Evolutionary conservation across 176 grass and related monocot genomes (phyloP).

Genomic region (Oryza australiensis): DNA sequence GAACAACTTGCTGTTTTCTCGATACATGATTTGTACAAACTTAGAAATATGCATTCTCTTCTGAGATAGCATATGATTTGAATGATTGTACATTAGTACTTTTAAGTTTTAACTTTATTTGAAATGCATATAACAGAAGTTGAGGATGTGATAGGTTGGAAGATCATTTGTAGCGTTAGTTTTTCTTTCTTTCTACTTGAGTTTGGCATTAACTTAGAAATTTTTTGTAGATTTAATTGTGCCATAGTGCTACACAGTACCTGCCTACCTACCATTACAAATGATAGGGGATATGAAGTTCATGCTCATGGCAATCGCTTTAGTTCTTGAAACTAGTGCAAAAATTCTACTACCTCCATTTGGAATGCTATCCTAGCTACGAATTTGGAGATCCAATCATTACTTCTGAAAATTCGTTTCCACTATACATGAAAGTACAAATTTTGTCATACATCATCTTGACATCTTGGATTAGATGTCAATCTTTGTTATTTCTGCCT

Average conservation of each 20-base stretch:
- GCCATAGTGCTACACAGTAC: not conserved
- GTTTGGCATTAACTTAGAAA: not conserved
- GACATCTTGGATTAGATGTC: not conserved
- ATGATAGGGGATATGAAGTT: not conserved
- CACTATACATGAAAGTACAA: not conserved
- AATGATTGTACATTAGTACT: not conserved
- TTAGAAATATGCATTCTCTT: not conserved
- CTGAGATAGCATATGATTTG: not conserved
- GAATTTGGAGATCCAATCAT: not conserved
- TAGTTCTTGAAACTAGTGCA: not conserved
- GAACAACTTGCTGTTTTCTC: not conserved
- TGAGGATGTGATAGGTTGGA: not conserved
- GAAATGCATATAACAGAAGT: not conserved
- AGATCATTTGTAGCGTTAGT: not conserved
- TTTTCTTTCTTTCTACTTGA: not conserved
- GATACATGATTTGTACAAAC: not conserved
- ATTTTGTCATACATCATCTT: not conserved
- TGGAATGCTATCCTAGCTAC: not conserved
- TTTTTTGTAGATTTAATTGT: not conserved
- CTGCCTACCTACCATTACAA: constrained; percentile 12
- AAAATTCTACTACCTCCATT: too few species aligned
- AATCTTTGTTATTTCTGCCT: not conserved
- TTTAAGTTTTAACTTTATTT: not conserved
- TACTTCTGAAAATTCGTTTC: not conserved
- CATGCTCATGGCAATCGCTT: not conserved